Base-by-base conservation (phyloP, 495 filamentous ascomycete genomes). In the Halenospora varia region DNA sequence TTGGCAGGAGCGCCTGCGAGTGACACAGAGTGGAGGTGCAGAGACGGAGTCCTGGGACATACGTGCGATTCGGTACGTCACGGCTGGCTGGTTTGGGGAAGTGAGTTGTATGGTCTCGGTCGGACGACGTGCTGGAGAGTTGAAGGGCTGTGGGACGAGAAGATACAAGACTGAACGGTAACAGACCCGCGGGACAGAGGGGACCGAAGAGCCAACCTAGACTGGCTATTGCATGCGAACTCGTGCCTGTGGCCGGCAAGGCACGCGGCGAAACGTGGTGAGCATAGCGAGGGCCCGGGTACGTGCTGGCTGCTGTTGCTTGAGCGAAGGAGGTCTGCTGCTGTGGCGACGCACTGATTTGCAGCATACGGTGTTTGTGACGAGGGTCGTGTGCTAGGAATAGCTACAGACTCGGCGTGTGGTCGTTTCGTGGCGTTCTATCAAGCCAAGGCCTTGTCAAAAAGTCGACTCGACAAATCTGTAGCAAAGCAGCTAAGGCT, bases 261-360 rank as follows among this genome's bases (percentile, higher is more conserved):
- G 52, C 62, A 64, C 62, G 62, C 54, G 54, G 41, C 54, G 62
- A 61, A 64, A 61, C 62, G 62, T 61, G 58, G 25, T 47, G 58
- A 47, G 29, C 25, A 61, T 42, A 58, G 24, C 51, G 26, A 57
- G 54, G 44, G 15, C 19, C 29, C 53, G 62, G 62, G 22, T 64
- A 61, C 23, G 29, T 58, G 58, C 62, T 39, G 45, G 11, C 44
- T n/a, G n/a, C n/a, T 35, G 45, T 18, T 29, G 46, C 51, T 45
- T 6, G 18, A 45, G 42, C 6, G 4, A 9, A n/a, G 18, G 17
- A 6, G 10, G 2, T 40, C 23, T 25, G 23, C 23, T 25, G 23
- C 45, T 56, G 26, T 48, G 52, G 44, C 9, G 44, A 26, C 22
- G 45, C 35, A 55, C 53, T 55, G 44, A 51, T 19, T 46, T 25